Evolutionary conservation across 352 stramenopile genomes (phyloP), one percentile per base, ranked within the genome.

Genomic region (Phytopythium chamaehyphon): DNA sequence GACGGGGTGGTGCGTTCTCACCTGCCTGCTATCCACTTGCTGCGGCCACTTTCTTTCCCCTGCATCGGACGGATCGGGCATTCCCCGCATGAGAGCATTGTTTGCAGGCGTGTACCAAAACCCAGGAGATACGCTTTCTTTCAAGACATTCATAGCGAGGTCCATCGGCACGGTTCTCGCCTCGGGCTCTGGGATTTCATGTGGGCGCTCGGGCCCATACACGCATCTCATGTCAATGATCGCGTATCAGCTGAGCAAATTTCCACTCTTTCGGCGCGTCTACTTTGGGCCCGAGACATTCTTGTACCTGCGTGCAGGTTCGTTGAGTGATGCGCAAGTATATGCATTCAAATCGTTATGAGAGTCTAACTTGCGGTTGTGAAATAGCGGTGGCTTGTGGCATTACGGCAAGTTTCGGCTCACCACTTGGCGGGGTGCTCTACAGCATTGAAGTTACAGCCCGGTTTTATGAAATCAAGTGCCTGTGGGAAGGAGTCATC

Each of bases 391-490:
- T 91, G 21, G 83, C 83, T 0, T 88, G 76, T 53, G 83, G 83
- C 19, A 80, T 90, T 52, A 92, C 83, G 0, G 81, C 83, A 21
- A 89, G 77, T 39, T 94, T 94, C 40, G 83, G 83, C 6, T 89
- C 82, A 0, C 83, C 83, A 2, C 59, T 94, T 0, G 83, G 83
- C 7, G 82, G 83, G 6, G 73, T 94, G 10, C 57, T 94, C 3
- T 94, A 87, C 59, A 90, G 82, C 37, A 93, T 94, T 26, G 84
- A 94, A 62, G 84, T 94, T 26, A 91, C 82, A 3, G 81, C 82
- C 5, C 84, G 80, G 31, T 90, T 88, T 49, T 94, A 93, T 59
- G 79, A 90, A 54, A 89, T 94, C 62, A 88, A 87, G 57, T 90
- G 75, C 15, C 65, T 93, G 8, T 93, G 83, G 83, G 80, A 91